phyloP scores from a whole-genome alignment of 768 basidiomycete species.

The Lactifluus piperatus region DNA sequence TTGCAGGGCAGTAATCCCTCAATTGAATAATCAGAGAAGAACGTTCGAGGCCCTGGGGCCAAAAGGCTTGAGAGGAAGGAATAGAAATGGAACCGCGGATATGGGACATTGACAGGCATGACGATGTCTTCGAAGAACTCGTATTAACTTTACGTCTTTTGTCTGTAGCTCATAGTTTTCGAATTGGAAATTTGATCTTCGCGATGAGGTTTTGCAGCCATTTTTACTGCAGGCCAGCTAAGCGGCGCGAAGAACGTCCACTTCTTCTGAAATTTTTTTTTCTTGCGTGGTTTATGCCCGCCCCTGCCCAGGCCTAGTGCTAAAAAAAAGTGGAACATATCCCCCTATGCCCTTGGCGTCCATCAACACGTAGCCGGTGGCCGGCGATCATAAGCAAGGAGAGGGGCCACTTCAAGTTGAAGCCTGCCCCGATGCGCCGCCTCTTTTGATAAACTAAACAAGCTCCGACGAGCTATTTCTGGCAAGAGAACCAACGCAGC shows the following conservation, averaged over 20 bases:
- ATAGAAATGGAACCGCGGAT: too few relatives aligned
- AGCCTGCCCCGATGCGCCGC: background rate
- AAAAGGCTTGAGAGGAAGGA: background rate
- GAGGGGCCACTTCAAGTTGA: background rate
- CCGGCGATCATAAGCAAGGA: background rate
- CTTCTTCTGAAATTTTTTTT: too few relatives aligned
- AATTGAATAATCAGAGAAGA: background rate
- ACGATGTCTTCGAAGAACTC: too few relatives aligned
- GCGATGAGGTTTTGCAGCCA: background rate
- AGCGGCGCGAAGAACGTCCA: background rate
- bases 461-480: background rate
- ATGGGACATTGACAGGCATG: background rate
- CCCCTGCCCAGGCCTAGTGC: too few relatives aligned
- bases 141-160: background rate
- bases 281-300: too few relatives aligned
- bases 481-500: background rate
- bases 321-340: too few relatives aligned
- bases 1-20: slow-evolving; percentile 12
- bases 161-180: background rate
- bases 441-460: background rate
- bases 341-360: too few relatives aligned
- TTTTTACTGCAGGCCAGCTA: background rate
- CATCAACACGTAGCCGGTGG: background rate
- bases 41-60: background rate
- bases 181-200: background rate